phyloP scores from a whole-genome alignment of 2,329 filamentous ascomycete species.

The Myriangium duriaei region DNA sequence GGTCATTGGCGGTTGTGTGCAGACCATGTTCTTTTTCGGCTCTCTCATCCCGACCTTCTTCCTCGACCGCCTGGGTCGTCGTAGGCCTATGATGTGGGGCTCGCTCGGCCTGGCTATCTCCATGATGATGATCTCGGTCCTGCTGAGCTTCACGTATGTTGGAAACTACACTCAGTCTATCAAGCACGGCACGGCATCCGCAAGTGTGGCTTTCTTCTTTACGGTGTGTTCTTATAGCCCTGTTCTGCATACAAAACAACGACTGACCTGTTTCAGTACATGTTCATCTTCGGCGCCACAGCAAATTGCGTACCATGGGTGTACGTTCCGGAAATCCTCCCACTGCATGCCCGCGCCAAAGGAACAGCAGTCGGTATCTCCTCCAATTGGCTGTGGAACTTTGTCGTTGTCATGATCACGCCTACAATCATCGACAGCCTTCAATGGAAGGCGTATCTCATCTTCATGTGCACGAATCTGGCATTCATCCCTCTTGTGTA shows the following conservation, averaged over 20 bases:
- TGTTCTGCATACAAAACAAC: background rate
- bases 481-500: constrained; percentile 35
- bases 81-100: constrained; percentile 24
- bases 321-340: constrained; percentile 38
- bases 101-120: constrained; percentile 24
- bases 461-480: constrained; percentile 40
- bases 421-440: constrained; percentile 35
- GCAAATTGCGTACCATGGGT: constrained; percentile 40
- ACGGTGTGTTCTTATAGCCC: constrained; percentile 18
- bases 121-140: constrained; percentile 28
- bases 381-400: constrained; percentile 40
- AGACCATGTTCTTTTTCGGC: constrained; percentile 31
- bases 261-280: constrained; percentile 19
- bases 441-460: constrained; percentile 40
- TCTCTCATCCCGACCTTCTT: constrained; percentile 35
- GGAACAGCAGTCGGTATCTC: constrained; percentile 38
- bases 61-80: constrained; percentile 29
- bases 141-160: constrained; percentile 30
- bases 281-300: constrained; percentile 31
- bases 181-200: constrained; percentile 30
- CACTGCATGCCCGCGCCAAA: constrained; percentile 37
- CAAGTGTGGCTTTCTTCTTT: constrained; percentile 40
- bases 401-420: constrained; percentile 42
- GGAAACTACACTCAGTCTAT: constrained; percentile 20
- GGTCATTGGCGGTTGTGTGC: constrained; percentile 35